Evolutionary conservation across 257 asterid genomes (phyloP), one percentile per base, ranked within the genome.

Genomic region (Lithospermum erythrorhizon): DNA sequence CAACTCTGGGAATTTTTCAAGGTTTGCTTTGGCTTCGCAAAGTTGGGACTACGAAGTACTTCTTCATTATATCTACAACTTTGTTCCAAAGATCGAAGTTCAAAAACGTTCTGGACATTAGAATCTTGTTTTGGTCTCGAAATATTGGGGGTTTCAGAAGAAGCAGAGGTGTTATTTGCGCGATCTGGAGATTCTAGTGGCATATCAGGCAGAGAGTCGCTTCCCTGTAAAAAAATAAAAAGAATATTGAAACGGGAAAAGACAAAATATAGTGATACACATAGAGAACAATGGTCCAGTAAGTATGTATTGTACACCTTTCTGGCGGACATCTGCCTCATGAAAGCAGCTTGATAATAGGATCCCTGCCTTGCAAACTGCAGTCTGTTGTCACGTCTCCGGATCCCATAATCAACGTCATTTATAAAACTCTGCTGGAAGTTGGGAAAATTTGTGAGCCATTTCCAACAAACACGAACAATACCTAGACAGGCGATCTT

Each of bases 321-420:
- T 59, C 73, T 75, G 32, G 13, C 55, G 65, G 93, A 71, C 49
- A 76, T 78, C 61, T 59, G 95, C 71, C 89, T 86, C 94, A 83
- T 86, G 83, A 76, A 76, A 77, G 27, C 75, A 60, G 71, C 88
- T 75, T 83, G 95, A 53, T 84, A 70, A 61, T 25, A 61, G 6
- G 95, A 76, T n/a, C 79, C 78, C 75, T 85, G 96, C 23, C 96
- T 82, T 55, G 94, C 83, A 71, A 86, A 89, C 70, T 72, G 22
- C 73, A 69, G 69, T 75, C 76, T 79, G 79, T 79, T 83, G 78
- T 89, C 96, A 22, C 78, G 32, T 70, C 96, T 83, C 68, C 75
- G 73, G 62, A 73, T 67, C 27, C 69, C 82, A 51, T 83, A 61
- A 66, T 73, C 77, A 72, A 79, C 60, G 62, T 67, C 74, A 70